Evolutionary conservation across 2,329 filamentous ascomycete species (phyloP).

Genomic region (Mollisia scopiformis): DNA sequence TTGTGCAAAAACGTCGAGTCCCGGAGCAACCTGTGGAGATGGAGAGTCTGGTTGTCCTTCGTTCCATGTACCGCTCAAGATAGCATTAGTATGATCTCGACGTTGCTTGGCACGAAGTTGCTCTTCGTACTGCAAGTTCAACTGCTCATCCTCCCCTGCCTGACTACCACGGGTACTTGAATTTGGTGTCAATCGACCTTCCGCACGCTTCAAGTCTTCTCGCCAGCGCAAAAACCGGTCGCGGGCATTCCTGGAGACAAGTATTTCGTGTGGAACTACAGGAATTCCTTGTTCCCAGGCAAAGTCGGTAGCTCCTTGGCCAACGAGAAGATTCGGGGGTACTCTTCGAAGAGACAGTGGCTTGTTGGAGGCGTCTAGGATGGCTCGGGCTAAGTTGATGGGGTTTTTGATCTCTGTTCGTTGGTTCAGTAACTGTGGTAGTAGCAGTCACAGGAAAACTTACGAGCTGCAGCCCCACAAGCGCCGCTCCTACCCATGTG

Average conservation of each 20-base stretch:
- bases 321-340: slow-evolving; percentile 89
- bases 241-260: slow-evolving; percentile 79
- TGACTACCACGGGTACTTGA: slow-evolving; percentile 31
- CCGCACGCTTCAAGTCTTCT: slow-evolving; percentile 69
- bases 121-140: slow-evolving; percentile 34
- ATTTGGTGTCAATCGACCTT: slow-evolving; percentile 41
- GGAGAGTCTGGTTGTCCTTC: slow-evolving; percentile 66
- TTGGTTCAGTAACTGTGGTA: neutral
- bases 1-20: slow-evolving; percentile 17
- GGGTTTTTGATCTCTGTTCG: slow-evolving; percentile 84
- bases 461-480: slow-evolving; percentile 88
- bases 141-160: slow-evolving; percentile 23
- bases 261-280: slow-evolving; percentile 71
- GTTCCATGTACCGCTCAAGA: slow-evolving; percentile 62
- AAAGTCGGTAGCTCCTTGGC: slow-evolving; percentile 84
- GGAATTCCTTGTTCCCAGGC: slow-evolving; percentile 77
- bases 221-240: slow-evolving; percentile 82
- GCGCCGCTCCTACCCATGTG: slow-evolving; percentile 90
- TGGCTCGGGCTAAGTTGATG: slow-evolving; percentile 80
- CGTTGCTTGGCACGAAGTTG: slow-evolving; percentile 34
- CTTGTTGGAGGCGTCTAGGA: slow-evolving; percentile 77
- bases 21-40: slow-evolving; percentile 25
- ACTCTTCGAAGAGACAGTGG: slow-evolving; percentile 85
- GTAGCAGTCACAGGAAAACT: slow-evolving; percentile 40
- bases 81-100: slow-evolving; percentile 55